Base-by-base conservation (phyloP, 176 grass and related monocot species). In the Ananas comosus region DNA sequence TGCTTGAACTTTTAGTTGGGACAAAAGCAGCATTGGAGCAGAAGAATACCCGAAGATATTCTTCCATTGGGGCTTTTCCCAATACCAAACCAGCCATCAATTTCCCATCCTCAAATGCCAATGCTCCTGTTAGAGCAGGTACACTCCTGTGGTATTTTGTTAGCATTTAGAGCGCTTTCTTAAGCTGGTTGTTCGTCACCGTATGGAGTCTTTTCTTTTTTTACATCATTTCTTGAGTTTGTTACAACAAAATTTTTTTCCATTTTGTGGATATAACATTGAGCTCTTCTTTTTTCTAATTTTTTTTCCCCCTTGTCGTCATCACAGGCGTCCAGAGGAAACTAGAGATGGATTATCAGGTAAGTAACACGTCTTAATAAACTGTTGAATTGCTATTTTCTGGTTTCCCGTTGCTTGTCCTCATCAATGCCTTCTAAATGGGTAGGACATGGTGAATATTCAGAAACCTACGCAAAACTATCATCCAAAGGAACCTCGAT, bases 271-370 rank as follows among this genome's bases (percentile, higher is more conserved):
- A 33, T 33, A 33, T 2, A 49, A 13, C 63, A 27, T 47, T 52
- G 21, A 65, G 51, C 1, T 64, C 3, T 12, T 33, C 4, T 52
- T 48, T 65, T 65, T 50, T 18, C 42, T 51, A 68, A 25, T 9
- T 13, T 8, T 13, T 13, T 14, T 2, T 0, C 11, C 11, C 13
- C 2, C 19, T 22, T 50, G 25, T 64, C 11, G 53, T 77, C 73
- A 64, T 59, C 78, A 66, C 70, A 86, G 89, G 84, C 14, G 87
- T 78, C 29, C 89, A 99, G 83, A 94, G 95, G 80, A 94, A 88
- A 64, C 81, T 99, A 59, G 87, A 94, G 58, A 50, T 91, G 82
- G 70, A 86, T 70, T 78, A 78, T 78, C 85, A 86, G 75, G 82
- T 81, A 69, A 76, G 65, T 50, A 65, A 13, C 24, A 22, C 9